Base-by-base conservation (phyloP, 495 filamentous ascomycete species). In the Penicillium tannophilum region DNA sequence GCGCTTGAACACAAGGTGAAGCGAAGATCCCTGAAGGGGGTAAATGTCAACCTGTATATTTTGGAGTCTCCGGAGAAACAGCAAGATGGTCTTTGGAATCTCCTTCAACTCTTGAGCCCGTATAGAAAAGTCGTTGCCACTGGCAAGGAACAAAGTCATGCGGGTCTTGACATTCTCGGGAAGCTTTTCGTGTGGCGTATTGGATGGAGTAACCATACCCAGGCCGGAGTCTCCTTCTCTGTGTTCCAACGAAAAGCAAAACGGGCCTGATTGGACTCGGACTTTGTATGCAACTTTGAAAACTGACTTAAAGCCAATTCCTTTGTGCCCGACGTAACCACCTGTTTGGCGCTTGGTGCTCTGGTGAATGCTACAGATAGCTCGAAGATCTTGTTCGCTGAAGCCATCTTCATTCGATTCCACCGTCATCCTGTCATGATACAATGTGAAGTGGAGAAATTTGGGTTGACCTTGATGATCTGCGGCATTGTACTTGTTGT, bases 221-320 rank as follows among this genome's bases (percentile, higher is more conserved):
- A 47, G 20, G 20, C 45, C 45, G 16, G 23, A 6, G 11, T 47
- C 45, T 14, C 14, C 45, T 26, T 8, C 7, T 9, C 30, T 26
- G 45, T 47, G 45, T 11, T 26, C 23, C 6, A 47, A 47, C 1
- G 23, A 47, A 26, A 30, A 47, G 30, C 9, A 8, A 16, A 24
- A 82, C 10, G 58, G 12, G 3, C 76, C 72, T 1, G 79, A 84
- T 48, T 78, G 74, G 14, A 84, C 76, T 28, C 76, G 70, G 0
- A 77, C 80, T 46, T 74, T 77, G 58, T 61, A 71, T 3, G 78
- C 76, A 1, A 75, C 75, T 45, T 69, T 80, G 60, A 84, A 84
- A 0, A 82, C 76, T 0, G 79, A 81, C 55, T 82, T 83, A 66
- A 84, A 83, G 0, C 81, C 80, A 24, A 82, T 79, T 0, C 77